Evolutionary conservation across 2,329 filamentous ascomycete species (phyloP), one percentile per base, ranked within the genome.

Genomic region (Lasiodiplodia sp.): DNA sequence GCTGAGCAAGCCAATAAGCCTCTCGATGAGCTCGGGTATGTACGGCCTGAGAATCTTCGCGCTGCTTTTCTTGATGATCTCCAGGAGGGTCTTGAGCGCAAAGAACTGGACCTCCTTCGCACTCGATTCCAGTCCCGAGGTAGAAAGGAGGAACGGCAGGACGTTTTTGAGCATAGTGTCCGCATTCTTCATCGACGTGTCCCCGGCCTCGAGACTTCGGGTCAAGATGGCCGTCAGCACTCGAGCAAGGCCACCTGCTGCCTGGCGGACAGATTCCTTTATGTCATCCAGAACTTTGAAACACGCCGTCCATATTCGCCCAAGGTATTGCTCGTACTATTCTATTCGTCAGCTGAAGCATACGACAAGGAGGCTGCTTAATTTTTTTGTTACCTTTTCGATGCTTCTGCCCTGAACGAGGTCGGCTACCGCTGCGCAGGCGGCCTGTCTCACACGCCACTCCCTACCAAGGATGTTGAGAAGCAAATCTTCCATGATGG

Each of bases 251-350:
- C 90, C 90, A 56, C 94, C 86, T 1, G 96, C 96, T 1, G 94
- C 92, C 44, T 87, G 85, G 64, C 96, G 88, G 4, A 99, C 96
- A 1, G 91, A 94, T 8, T 91, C 91, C 78, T 99, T 99, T 79
- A 98, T 96, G 78, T 99, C 96, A 78, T 99, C 96, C 6, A 98
- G 84, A 0, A 99, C 94, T 75, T 93, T 96, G 79, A 98, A 91
- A 0, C 93, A 91, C 34, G 91, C 88, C 12, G 87, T 88, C 91
- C 96, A 97, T 60, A 98, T 93, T 23, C 93, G 88, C 66, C 90
- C 87, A 63, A 98, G 91, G 75, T 96, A 94, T 69, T 89, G 88
- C 73, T 95, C 92, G 74, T 97, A 98, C 79, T 28, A 28, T 91
- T 23, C 0, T 25, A 14, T 7, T 18, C 7, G 12, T 74, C 14